phyloP scores from a whole-genome alignment of 345 rosid genomes.

The Arabis hirsuta region DNA sequence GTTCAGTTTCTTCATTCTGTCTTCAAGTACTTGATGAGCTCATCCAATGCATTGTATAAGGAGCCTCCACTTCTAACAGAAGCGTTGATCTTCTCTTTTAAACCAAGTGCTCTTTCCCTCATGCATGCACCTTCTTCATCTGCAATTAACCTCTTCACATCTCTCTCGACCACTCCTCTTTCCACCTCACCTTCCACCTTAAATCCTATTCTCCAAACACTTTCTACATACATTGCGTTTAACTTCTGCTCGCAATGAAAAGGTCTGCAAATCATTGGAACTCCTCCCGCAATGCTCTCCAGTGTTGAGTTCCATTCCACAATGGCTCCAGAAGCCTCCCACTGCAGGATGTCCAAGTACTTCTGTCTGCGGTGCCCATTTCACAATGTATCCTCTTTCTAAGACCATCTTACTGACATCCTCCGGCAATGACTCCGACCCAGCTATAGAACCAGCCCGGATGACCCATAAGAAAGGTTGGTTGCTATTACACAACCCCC shows the following conservation, averaged over 20 bases:
- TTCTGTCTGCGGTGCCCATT: constrained; percentile 41
- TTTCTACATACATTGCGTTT: constrained; percentile 17
- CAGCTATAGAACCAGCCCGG: neutral
- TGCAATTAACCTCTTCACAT: too few relatives aligned
- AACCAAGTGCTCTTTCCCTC: too few relatives aligned
- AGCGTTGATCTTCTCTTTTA: too few relatives aligned
- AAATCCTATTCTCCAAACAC: too few relatives aligned
- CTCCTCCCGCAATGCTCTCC: constrained; percentile 40
- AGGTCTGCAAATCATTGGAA: constrained; percentile 45
- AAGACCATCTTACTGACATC: constrained; percentile 11
- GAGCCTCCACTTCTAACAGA: too few relatives aligned
- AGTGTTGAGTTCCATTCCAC: constrained; percentile 43
- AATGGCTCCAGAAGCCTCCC: constrained; percentile 43
- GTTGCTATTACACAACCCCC: constrained; percentile 15
- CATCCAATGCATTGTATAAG: too few relatives aligned
- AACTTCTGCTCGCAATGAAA: constrained; percentile 38
- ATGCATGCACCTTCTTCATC: too few relatives aligned
- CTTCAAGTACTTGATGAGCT: too few relatives aligned
- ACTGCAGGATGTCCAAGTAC: constrained; percentile 37
- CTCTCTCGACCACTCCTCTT: too few relatives aligned
- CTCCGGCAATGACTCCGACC: constrained; percentile 18
- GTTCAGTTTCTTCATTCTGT: too few relatives aligned
- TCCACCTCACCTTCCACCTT: too few relatives aligned
- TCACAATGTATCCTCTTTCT: constrained; percentile 30
- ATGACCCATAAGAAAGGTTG: constrained; percentile 38